Percentiles rank a stretch among this genome's conserved stretches.
phyloP scores from a whole-genome alignment of 1,139 yeast species.

The Eremothecium coryli region DNA sequence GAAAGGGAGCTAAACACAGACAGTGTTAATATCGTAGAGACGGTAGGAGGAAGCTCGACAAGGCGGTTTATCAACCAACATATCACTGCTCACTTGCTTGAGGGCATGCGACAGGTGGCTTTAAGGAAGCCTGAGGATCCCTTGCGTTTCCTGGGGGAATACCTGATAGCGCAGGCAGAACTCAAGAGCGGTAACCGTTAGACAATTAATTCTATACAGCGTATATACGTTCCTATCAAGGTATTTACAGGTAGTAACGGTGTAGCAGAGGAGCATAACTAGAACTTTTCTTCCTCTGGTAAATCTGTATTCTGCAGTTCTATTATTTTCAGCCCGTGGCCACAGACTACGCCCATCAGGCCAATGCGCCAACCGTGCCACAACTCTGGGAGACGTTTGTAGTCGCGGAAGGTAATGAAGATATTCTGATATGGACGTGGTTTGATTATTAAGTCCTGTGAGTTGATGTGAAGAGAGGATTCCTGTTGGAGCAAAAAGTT shows the following conservation, averaged over 20 bases:
- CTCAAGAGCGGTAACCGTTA: conserved; percentile 33
- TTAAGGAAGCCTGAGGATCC: conserved; percentile 60
- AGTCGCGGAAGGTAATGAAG: conserved; percentile 37
- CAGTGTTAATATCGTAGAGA: conserved; percentile 34
- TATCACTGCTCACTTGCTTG: conserved; percentile 56
- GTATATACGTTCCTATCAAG: conserved; percentile 1
- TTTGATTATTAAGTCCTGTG: conserved; percentile 43
- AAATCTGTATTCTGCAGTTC: conserved; percentile 42
- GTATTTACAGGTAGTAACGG: too few relatives aligned
- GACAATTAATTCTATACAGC: conserved; percentile 2
- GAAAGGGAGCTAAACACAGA: conserved; percentile 6
- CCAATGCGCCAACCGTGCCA: conserved; percentile 94
- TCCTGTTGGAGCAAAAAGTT: conserved; percentile 40
- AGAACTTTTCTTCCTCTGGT: conserved; percentile 31
- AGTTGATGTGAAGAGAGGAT: conserved; percentile 20
- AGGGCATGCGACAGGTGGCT: conserved; percentile 58
- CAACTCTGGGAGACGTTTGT: conserved; percentile 40
- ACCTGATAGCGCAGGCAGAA: conserved; percentile 47
- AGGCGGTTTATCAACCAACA: conserved; percentile 69
- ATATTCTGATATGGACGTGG: conserved; percentile 46
- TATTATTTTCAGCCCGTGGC: conserved; percentile 69
- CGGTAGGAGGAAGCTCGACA: conserved; percentile 74
- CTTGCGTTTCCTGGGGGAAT: conserved; percentile 59
- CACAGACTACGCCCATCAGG: conserved; percentile 65
- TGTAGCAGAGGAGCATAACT: too few relatives aligned